Conservation (phyloP, 805 yeast species). For the Wickerhamiella azymoides region DNA sequence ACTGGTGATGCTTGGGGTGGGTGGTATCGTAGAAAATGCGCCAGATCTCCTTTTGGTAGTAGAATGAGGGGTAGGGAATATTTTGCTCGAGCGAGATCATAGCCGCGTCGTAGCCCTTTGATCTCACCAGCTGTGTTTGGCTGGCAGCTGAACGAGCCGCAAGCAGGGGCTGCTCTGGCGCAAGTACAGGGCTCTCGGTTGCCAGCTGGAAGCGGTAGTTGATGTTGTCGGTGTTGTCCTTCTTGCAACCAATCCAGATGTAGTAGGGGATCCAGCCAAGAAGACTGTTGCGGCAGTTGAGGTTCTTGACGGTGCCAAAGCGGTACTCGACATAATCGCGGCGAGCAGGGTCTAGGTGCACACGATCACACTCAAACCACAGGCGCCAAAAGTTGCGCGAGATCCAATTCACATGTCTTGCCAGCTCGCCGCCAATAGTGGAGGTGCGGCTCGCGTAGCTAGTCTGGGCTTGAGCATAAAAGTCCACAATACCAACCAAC, state of each 20-base stretch:
- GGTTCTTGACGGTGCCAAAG: slow-evolving; percentile 67
- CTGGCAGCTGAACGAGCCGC: neutral
- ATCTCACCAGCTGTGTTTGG: slow-evolving; percentile 8
- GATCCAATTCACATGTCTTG: slow-evolving; percentile 65
- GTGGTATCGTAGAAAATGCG: slow-evolving; percentile 68
- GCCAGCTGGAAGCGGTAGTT: slow-evolving; percentile 51
- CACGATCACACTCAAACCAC: slow-evolving; percentile 80
- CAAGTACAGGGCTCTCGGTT: slow-evolving; percentile 69
- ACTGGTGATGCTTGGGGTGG: slow-evolving; percentile 52
- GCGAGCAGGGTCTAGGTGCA: slow-evolving; percentile 63
- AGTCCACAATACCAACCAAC: slow-evolving; percentile 58
- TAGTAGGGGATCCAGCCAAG: slow-evolving; percentile 72
- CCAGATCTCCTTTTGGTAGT: slow-evolving; percentile 66
- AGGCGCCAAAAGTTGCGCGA: slow-evolving; percentile 70
- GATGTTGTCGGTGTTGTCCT: slow-evolving; percentile 35
- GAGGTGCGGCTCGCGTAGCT: slow-evolving; percentile 54
- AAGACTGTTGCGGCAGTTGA: slow-evolving; percentile 48
- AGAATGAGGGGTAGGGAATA: slow-evolving; percentile 66
- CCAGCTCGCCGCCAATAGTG: slow-evolving; percentile 59
- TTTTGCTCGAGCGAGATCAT: slow-evolving; percentile 44
- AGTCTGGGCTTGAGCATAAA: slow-evolving; percentile 59
- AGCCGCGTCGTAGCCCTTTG: slow-evolving; percentile 70
- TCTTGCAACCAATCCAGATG: slow-evolving; percentile 69
- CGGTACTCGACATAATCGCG: slow-evolving; percentile 72
- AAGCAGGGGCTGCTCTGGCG: slow-evolving; percentile 31